Evolutionary conservation across 768 basidiomycete genomes (phyloP), one percentile per base, ranked within the genome.

Genomic region (Pluteus cervinus): DNA sequence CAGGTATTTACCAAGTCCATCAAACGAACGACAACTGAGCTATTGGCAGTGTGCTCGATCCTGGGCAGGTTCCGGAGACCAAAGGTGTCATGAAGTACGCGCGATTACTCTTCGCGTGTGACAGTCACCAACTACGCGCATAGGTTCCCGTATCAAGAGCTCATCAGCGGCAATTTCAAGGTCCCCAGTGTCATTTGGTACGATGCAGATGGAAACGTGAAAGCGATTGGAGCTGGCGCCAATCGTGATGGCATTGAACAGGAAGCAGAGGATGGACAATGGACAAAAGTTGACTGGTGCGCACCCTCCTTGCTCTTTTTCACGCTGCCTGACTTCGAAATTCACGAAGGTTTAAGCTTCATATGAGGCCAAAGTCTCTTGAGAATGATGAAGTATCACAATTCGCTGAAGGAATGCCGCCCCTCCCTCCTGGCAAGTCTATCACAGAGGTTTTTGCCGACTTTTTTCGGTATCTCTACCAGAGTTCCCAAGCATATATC

Each of bases 271-370:
- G 62, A 66, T 0, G 57, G 66, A 42, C 61, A 56, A 26, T 71
- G 65, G 65, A 43, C 47, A 28, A 71, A 60, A 36, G 62, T 61
- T 1, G 63, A 66, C 46, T 71, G 70, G 71, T 69, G 39, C 43
- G 41, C 14, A n/a, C 14, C 10, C 9, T n/a, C 12, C 11, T 12
- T 26, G 21, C 9, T 23, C 22, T 4, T 4, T 7, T 9, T 5
- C 7, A 7, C 17, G 5, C 16, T 28, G 6, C 29, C 5, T 16
- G 11, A 10, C 28, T 8, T 11, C 5, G 22, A 28, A 17, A 16
- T 11, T 15, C 8, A 18, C 33, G 7, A 22, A 55, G 32, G 63
- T 51, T 46, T 26, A 51, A 48, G 29, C 36, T 48, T 10, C 47
- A 48, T 30, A 44, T 50, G 42, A 44, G 42, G 5, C 46, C 48